Base-by-base conservation (phyloP, 2,329 filamentous ascomycete species). In the Ophiostoma ulmi region DNA sequence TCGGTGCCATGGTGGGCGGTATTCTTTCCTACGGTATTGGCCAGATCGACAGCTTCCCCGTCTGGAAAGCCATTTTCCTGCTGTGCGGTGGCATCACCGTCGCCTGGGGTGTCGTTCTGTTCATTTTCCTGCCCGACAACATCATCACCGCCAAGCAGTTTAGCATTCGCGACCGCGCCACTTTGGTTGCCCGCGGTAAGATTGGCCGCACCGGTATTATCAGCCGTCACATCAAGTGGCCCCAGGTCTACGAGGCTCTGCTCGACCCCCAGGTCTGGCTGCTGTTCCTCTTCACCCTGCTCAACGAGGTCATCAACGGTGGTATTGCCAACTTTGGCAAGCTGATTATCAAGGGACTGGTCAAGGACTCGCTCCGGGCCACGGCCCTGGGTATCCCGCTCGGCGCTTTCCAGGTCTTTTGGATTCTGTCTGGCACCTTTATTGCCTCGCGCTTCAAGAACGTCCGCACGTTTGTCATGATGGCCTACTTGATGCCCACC, bases 261-360 rank as follows among this genome's bases (percentile, higher is more conserved):
- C 3, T 67, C 13, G 71, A 72, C 55, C 67, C 70, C 39, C 70
- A 72, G 71, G 55, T 67, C 31, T 72, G 69, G 68, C 69, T 58
- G 68, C 69, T 58, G 10, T 61, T 67, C 20, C 39, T 70, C 20
- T 64, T 70, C 31, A 68, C 67, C 55, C 35, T 70, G 70, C 64
- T 70, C 65, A 70, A 67, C 8, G 70, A 67, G 26, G 41, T 72
- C 4, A 69, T 69, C 38, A 70, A 64, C 61, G 72, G 72, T 41
- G 70, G 67, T n/a, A 67, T 73, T 26, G 69, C 70, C 72, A 82
- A 81, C 0, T 83, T 84, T 70, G 79, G 78, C 0, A 80, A 81
- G 3, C 81, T 83, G 52, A 81, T 84, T 71, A 81, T 84, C 73
- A 78, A 80, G 31, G 79, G 79, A 0, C 80, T 83, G 35, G 82